phyloP scores from a whole-genome alignment of 1,284 basidiomycete genomes.

The Marasmius tenuissimus region DNA sequence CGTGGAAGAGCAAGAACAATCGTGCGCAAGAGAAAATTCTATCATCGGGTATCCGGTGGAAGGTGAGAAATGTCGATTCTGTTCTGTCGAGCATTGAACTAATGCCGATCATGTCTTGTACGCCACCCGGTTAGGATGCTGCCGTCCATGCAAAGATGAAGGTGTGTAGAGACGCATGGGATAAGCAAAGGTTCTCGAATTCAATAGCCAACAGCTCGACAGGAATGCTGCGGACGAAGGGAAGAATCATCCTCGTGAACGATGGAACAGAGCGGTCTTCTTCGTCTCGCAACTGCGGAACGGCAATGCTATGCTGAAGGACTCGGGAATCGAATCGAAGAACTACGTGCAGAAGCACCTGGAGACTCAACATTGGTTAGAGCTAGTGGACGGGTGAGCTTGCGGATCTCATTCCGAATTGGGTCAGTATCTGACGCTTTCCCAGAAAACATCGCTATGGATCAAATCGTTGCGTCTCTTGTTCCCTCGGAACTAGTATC shows the following conservation, averaged over 20 bases:
- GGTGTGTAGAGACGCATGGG: slow-evolving; percentile 25
- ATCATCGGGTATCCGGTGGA: slow-evolving; percentile 20
- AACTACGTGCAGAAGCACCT: slow-evolving; percentile 39
- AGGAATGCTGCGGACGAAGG: slow-evolving; percentile 41
- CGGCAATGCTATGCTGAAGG: slow-evolving; percentile 36
- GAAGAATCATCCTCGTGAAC: slow-evolving; percentile 39
- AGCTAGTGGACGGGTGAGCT: slow-evolving; percentile 60
- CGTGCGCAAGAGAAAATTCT: slow-evolving; percentile 13
- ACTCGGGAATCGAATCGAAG: slow-evolving; percentile 29
- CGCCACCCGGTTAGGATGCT: slow-evolving; percentile 31
- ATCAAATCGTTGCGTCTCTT: slow-evolving; percentile 48
- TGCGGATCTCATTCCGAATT: neutral
- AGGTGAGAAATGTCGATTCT: neutral
- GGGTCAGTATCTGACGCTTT: neutral
- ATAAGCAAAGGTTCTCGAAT: neutral
- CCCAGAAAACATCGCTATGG: slow-evolving; percentile 69
- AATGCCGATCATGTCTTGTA: neutral
- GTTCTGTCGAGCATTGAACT: neutral
- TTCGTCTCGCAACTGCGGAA: slow-evolving; percentile 44
- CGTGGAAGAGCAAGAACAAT: slow-evolving; percentile 17
- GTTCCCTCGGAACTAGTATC: slow-evolving; percentile 1
- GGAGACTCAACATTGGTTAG: slow-evolving; percentile 65
- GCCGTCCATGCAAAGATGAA: slow-evolving; percentile 37
- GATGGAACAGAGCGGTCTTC: slow-evolving; percentile 49
- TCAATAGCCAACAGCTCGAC: slow-evolving; percentile 30